A percentile compares a stretch with the other conserved stretches of the same genome.
These are phyloP conservation scores for Fusarium falciforme DNA, from an alignment of 2,329 filamentous ascomycete genomes.

Conservation along the genomic window DNA sequence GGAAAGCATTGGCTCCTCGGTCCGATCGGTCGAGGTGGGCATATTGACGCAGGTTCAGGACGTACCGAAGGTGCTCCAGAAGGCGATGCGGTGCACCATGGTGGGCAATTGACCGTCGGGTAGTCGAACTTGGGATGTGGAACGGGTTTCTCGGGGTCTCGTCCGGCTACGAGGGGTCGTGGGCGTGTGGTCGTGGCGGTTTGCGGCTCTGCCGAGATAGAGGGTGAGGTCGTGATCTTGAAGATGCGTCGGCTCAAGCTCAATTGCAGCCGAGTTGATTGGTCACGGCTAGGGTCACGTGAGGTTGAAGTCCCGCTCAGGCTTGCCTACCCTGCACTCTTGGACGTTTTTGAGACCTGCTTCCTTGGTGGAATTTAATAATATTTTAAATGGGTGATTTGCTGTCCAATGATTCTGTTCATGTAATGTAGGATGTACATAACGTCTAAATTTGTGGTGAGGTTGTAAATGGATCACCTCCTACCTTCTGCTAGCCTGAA, in stretches of 20 bases:
- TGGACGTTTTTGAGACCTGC: background rate
- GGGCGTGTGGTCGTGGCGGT: constrained; percentile 24
- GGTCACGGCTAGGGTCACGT: constrained; percentile 39
- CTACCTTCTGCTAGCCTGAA: no score
- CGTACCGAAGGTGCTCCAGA: constrained; percentile 92
- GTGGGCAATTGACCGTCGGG: constrained; percentile 48
- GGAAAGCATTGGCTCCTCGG: background rate
- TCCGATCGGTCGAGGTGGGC: background rate
- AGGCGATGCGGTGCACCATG: constrained; percentile 76
- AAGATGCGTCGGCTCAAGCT: constrained; percentile 41
- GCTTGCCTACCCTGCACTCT: constrained; percentile 22
- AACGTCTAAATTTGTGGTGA: background rate
- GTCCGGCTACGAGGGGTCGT: constrained; percentile 32
- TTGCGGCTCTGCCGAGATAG: constrained; percentile 37
- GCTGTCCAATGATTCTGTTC: background rate
- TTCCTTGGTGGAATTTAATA: background rate
- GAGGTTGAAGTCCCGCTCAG: background rate
- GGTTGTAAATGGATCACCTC: no score
- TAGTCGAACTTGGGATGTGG: constrained; percentile 19
- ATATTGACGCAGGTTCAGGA: constrained; percentile 29
- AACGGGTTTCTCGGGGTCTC: constrained; percentile 29
- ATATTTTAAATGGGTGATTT: background rate
- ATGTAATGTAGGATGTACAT: fast-evolving
- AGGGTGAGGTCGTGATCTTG: constrained; percentile 43
- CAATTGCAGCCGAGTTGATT: constrained; percentile 44